A percentile compares a stretch with the other conserved stretches of the same genome.
Conservation (phyloP, 2,329 filamentous ascomycete genomes). For the Esteya vermicola region DNA sequence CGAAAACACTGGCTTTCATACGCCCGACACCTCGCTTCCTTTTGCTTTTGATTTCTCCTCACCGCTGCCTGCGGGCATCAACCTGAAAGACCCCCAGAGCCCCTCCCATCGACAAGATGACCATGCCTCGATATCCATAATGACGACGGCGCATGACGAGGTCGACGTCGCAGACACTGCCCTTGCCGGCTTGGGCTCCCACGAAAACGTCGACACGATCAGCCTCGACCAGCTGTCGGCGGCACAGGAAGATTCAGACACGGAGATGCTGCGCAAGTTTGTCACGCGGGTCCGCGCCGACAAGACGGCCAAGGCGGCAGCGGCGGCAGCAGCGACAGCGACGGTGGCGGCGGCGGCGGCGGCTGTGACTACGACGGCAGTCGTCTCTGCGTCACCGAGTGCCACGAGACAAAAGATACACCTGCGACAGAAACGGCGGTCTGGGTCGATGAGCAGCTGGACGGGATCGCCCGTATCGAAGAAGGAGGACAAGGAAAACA, state of each 20-base stretch:
- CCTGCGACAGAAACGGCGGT: slow-evolving; percentile 13
- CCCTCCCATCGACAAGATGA: too few relatives aligned
- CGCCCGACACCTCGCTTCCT: too few relatives aligned
- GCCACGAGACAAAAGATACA: not conserved
- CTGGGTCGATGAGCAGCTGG: slow-evolving; percentile 14
- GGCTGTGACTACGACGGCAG: not conserved
- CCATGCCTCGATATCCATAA: too few relatives aligned
- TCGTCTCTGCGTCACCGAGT: too few relatives aligned
- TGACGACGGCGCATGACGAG: too few relatives aligned
- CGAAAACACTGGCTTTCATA: too few relatives aligned
- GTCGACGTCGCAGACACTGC: too few relatives aligned
- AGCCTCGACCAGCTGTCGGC: slow-evolving; percentile 5
- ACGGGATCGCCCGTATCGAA: slow-evolving; percentile 17
- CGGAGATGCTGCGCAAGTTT: slow-evolving; percentile 20
- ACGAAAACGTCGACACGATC: too few relatives aligned
- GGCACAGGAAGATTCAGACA: slow-evolving; percentile 20
- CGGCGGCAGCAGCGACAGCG: slow-evolving; percentile 10
- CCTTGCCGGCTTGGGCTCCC: too few relatives aligned
- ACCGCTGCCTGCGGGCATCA: too few relatives aligned
- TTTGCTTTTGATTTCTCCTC: too few relatives aligned
- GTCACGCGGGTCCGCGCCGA: slow-evolving; percentile 19
- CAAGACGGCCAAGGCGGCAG: slow-evolving; percentile 18
- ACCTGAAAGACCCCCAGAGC: too few relatives aligned
- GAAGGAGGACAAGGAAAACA: slow-evolving; percentile 3
- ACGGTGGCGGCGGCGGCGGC: not conserved